Evolutionary conservation across 108 stramenopile species (phyloP), one percentile per base, ranked within the genome.

Genomic region (Nitzschia inconspicua): DNA sequence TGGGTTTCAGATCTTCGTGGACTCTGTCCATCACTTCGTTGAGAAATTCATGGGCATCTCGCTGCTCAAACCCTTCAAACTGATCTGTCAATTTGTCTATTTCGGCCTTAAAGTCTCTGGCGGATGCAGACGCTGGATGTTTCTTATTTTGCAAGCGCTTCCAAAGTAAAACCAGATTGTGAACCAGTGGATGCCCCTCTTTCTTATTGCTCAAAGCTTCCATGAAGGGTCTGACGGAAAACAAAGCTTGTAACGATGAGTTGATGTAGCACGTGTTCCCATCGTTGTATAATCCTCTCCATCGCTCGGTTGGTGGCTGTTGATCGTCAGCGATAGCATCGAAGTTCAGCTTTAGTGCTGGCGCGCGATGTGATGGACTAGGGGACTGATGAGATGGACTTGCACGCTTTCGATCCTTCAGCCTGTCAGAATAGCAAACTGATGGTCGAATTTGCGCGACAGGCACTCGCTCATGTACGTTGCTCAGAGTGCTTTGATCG

Each of bases 231-330:
- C 41, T 39, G 4, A 88, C 47, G 35, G 69, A 65, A 48, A 72
- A 79, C 20, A 89, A 62, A 59, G 84, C 78, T 71, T 93, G 92
- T n/a, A 88, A 28, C 0, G 92, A 78, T 0, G 86, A 74, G 56
- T 78, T 82, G 48, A 90, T 60, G 68, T 88, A 93, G 62, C 92
- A 93, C 1, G 92, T 90, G 41, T 90, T 90, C 5, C 92, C 92
- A 16, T 89, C 53, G 54, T 93, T 93, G 0, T 19, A 31, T 1
- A 85, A 46, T 11, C 70, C 70, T 25, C 62, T 32, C 60, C 60
- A 72, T 3, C 27, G 31, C 9, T 30, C 44, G 14, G 41, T 42
- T 2, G 47, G 30, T n/a, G n/a, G n/a, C n/a, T n/a, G n/a, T n/a
- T n/a, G n/a, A n/a, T n/a, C n/a, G n/a, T n/a, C n/a, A n/a, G n/a